Evolutionary conservation across 2,329 filamentous ascomycete species (phyloP), one percentile per base, ranked within the genome.

Genomic region (Amauroascus verrucosus): DNA sequence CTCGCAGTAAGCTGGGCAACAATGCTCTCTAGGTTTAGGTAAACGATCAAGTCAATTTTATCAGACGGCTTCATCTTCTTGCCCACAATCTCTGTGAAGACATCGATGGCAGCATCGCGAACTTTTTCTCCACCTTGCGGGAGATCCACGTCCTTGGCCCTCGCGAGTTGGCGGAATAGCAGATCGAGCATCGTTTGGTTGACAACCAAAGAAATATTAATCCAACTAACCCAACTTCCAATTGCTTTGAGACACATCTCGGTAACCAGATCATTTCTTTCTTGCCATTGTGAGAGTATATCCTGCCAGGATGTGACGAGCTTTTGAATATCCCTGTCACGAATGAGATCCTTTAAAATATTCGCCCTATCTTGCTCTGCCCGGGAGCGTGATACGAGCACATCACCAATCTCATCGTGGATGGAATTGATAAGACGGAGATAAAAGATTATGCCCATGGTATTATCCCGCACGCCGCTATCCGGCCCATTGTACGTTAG

Each of bases 141-240:
- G 63, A 81, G 72, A 62, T 77, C 70, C 58, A 77, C 65, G 67
- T 82, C 78, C 64, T 79, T 69, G 70, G 82, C 76, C 68, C 84
- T 85, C n/a, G 87, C 88, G 53, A 95, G 85, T 59, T 97, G 81
- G 59, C 93, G 86, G 63, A 96, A 84, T 55, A 98, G 77, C 47
- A 89, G 79, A 65, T 80, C 83, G 63, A 97, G 81, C 79, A 95
- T 93, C 51, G 84, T 81, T 65, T 90, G 82, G 69, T 94, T 95
- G 62, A 98, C 88, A 43, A 98, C 83, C 54, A 98, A 76, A 48
- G 86, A 86, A 62, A 98, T 97, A 65, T 97, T 93, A 64, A 94
- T 95, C 93, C 93, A 98, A 77, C 89, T 94, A 56, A 95, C 89
- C 91, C 93, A 98, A 68, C 91, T 93, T 35, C 88, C 89, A 59